These are phyloP conservation scores for Delitschia confertaspora DNA, from an alignment of 495 filamentous ascomycete genomes.

Conservation along the genomic window DNA sequence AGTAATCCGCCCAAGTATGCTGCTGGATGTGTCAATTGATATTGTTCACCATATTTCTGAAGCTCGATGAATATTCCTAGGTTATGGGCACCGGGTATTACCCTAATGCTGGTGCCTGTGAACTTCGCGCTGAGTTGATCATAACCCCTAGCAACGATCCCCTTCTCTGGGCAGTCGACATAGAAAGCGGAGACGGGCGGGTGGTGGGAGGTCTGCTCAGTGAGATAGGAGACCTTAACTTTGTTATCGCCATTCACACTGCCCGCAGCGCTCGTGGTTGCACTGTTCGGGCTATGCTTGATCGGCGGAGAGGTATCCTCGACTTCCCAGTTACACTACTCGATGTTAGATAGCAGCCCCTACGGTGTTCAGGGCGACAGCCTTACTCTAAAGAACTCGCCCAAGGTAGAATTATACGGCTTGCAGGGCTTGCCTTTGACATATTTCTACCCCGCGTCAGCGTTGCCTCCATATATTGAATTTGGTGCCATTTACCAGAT, in stretches of 20 bases:
- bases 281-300: constrained; percentile 40
- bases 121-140: constrained; percentile 97
- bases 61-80: constrained; percentile 90
- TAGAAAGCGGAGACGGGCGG: constrained; percentile 95
- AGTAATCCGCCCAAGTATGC: constrained; percentile 88
- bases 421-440: constrained; percentile 98
- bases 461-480: not conserved
- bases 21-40: constrained; percentile 87
- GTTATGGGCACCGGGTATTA: constrained; percentile 86
- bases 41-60: constrained; percentile 74
- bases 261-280: constrained; percentile 37
- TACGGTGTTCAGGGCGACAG: not conserved
- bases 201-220: constrained; percentile 97
- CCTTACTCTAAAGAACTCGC: constrained; percentile 92
- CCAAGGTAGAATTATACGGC: constrained; percentile 92
- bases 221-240: constrained; percentile 80
- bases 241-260: constrained; percentile 31
- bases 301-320: constrained; percentile 53
- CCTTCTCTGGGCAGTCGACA: constrained; percentile 85
- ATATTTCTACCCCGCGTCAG: constrained; percentile 60
- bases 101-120: constrained; percentile 87
- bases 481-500: constrained; percentile 49
- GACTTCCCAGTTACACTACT: constrained; percentile 86
- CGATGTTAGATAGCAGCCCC: constrained; percentile 2
- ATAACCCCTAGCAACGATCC: constrained; percentile 78